Percentiles rank a stretch among this genome's conserved stretches.
phyloP scores from a whole-genome alignment of 768 basidiomycete species.

The Suillus tomentosus region DNA sequence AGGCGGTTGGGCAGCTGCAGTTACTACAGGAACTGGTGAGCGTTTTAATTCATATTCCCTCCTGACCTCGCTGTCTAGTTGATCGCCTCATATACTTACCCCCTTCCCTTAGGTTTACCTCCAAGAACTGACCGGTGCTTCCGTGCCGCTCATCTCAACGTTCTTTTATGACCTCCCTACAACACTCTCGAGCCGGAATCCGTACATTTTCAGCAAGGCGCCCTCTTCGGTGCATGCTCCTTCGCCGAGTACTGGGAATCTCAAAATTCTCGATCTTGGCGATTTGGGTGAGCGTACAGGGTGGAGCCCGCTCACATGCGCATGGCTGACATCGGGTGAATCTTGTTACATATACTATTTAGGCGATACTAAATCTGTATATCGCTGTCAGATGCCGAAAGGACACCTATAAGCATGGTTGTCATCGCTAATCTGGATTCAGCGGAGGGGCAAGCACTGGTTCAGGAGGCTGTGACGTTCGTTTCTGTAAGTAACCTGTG shows the following conservation, averaged over 20 bases:
- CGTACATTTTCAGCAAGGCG: slow-evolving; percentile 62
- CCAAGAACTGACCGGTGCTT: slow-evolving; percentile 56
- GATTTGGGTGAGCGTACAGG: slow-evolving; percentile 7
- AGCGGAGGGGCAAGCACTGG: slow-evolving; percentile 53
- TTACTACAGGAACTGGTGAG: slow-evolving; percentile 75
- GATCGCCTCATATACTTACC: background rate
- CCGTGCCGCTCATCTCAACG: slow-evolving; percentile 52
- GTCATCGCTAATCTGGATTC: slow-evolving; percentile 81
- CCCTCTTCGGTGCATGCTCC: slow-evolving; percentile 49
- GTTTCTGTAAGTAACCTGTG: slow-evolving; percentile 27
- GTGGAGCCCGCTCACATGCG: slow-evolving; percentile 19
- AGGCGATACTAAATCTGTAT: background rate
- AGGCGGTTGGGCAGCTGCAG: slow-evolving; percentile 58
- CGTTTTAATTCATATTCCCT: slow-evolving; percentile 4
- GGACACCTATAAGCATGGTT: slow-evolving; percentile 49
- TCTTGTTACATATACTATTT: slow-evolving; percentile 16
- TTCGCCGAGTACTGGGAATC: slow-evolving; percentile 49
- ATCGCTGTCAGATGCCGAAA: slow-evolving; percentile 15
- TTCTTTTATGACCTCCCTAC: slow-evolving; percentile 93
- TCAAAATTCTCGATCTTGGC: slow-evolving; percentile 38
- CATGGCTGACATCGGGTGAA: slow-evolving; percentile 70
- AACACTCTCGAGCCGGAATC: slow-evolving; percentile 70
- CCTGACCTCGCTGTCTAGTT: background rate
- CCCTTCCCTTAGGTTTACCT: slow-evolving; percentile 50
- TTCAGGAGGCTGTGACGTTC: slow-evolving; percentile 66